Evolutionary conservation across 2,329 filamentous ascomycete species (phyloP).

Genomic region (Pseudopyricularia cyperi): DNA sequence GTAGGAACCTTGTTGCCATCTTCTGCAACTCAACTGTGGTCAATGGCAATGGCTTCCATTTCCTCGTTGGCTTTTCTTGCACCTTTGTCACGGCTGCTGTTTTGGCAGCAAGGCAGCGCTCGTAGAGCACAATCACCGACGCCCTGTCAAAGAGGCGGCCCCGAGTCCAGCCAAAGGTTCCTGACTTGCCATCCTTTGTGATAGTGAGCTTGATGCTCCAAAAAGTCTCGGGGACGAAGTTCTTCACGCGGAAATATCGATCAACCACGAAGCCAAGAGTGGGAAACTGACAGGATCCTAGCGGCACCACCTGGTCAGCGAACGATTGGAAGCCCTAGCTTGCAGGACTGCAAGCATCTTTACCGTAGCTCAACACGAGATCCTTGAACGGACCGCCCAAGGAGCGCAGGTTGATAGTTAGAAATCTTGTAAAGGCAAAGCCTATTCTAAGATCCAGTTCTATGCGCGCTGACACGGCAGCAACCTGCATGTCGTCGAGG

Average conservation of each 20-base stretch:
- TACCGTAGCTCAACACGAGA: conserved; percentile 70
- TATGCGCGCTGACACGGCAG: conserved; percentile 78
- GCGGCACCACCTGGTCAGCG: background rate
- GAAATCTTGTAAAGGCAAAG: conserved; percentile 79
- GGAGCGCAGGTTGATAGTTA: conserved; percentile 64
- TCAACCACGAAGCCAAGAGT: conserved; percentile 96
- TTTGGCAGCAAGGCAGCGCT: conserved; percentile 67
- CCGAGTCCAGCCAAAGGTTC: conserved; percentile 74
- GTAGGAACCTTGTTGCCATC: conserved; percentile 76
- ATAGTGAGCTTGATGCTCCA: conserved; percentile 86
- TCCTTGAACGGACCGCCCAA: conserved; percentile 55
- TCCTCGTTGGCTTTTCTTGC: conserved; percentile 80
- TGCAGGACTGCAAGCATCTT: conserved; percentile 7
- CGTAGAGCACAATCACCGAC: conserved; percentile 68
- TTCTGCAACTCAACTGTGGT: conserved; percentile 97
- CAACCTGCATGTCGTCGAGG: conserved; percentile 74
- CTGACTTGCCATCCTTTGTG: conserved; percentile 61
- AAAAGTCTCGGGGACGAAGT: conserved; percentile 84
- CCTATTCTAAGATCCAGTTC: conserved; percentile 90
- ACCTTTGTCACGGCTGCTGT: conserved; percentile 72
- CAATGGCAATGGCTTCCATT: conserved; percentile 85
- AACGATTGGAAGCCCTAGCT: background rate
- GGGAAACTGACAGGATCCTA: conserved; percentile 88
- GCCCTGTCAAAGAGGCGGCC: conserved; percentile 80
- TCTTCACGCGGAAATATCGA: conserved; percentile 83